Conservation (phyloP, 2,329 filamentous ascomycete genomes). For the Aspergillus felis region DNA sequence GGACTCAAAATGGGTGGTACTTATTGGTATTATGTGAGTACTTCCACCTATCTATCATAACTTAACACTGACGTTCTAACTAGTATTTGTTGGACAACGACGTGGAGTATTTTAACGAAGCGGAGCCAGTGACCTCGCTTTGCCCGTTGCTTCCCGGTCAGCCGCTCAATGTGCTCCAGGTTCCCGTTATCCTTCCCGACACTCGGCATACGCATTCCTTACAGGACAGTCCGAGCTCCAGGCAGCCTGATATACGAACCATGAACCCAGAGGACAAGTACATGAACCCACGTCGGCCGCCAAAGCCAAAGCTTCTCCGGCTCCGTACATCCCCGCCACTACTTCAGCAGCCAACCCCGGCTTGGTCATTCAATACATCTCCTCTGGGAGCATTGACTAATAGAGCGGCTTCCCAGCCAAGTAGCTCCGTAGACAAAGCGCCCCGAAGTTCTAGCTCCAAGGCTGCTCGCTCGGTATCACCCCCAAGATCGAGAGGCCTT, state of each 20-base stretch:
- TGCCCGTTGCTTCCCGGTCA: constrained; percentile 89
- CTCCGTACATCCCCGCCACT: constrained; percentile 44
- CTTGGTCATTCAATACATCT: constrained; percentile 24
- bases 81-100: constrained; percentile 82
- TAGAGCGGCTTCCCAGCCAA: constrained; percentile 34
- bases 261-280: constrained; percentile 77
- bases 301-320: constrained; percentile 44
- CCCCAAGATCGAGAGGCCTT: constrained; percentile 34
- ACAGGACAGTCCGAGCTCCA: constrained; percentile 63
- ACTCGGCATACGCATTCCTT: constrained; percentile 49
- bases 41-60: neutral
- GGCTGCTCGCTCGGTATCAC: constrained; percentile 34
- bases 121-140: constrained; percentile 67
- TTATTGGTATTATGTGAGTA: constrained; percentile 90
- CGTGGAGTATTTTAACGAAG: constrained; percentile 69
- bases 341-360: constrained; percentile 20
- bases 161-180: constrained; percentile 74
- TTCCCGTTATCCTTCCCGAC: constrained; percentile 64
- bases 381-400: constrained; percentile 24
- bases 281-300: constrained; percentile 61
- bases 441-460: constrained; percentile 22
- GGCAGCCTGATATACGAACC: constrained; percentile 61
- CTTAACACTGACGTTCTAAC: constrained; percentile 20
- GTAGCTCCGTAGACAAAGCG: constrained; percentile 17
- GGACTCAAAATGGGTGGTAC: constrained; percentile 88